phyloP scores from a whole-genome alignment of 2,329 filamentous ascomycete species.

The Diaporthe batatas region DNA sequence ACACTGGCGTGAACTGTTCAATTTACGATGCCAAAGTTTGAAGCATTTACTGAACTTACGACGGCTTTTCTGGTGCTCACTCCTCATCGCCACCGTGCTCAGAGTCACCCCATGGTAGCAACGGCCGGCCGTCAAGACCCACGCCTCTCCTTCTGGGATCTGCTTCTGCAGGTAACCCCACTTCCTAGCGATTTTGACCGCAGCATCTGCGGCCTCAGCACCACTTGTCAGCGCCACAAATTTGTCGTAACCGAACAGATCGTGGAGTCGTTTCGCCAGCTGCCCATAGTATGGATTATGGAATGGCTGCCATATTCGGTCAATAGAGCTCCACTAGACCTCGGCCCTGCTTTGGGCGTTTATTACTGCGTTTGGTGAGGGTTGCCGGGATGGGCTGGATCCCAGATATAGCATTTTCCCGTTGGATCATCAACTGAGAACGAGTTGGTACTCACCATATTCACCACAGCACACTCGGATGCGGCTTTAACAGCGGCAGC shows the following conservation, averaged over 20 bases:
- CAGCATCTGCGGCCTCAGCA: slow-evolving; percentile 27
- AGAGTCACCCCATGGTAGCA: slow-evolving; percentile 32
- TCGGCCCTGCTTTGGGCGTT: neutral
- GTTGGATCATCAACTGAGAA: too few species aligned
- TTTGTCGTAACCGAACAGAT: slow-evolving; percentile 24
- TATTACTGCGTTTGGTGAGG: neutral
- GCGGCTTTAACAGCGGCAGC: slow-evolving; percentile 35
- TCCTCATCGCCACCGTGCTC: slow-evolving; percentile 25
- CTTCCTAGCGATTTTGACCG: slow-evolving; percentile 26
- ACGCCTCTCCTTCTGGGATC: slow-evolving; percentile 19
- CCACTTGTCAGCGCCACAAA: slow-evolving; percentile 29
- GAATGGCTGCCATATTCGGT: slow-evolving; percentile 5
- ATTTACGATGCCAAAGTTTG: neutral
- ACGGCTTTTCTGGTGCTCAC: slow-evolving; percentile 9
- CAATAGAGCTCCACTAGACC: neutral
- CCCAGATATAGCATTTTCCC: too few species aligned
- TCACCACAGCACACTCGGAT: slow-evolving; percentile 23
- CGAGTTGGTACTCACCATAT: neutral
- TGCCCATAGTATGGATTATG: slow-evolving; percentile 16
- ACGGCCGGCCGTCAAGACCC: slow-evolving; percentile 1
- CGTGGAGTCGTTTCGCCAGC: slow-evolving; percentile 27
- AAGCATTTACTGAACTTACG: neutral
- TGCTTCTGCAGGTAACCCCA: slow-evolving; percentile 22
- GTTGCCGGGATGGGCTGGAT: neutral
- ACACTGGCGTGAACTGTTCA: neutral